A percentile compares a stretch with the other conserved stretches of the same genome.
These are phyloP conservation scores for Corrigiola litoralis DNA, from an alignment of 179 eudicot genomes.

Conservation along the genomic window DNA sequence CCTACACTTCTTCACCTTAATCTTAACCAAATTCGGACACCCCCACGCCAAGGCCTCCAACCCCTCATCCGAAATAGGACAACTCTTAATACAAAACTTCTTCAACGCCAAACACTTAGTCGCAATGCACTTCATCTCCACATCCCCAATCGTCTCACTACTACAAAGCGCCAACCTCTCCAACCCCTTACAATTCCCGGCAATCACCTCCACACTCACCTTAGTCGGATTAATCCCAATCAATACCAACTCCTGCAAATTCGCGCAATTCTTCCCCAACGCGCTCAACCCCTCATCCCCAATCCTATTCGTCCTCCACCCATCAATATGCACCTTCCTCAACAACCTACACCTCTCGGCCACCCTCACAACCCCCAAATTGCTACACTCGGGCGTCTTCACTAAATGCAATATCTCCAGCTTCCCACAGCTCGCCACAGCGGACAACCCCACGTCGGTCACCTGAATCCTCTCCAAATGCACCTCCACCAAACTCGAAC, in stretches of 20 bases:
- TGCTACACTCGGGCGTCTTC: slow-evolving; percentile 75
- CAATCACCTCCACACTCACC: slow-evolving; percentile 53
- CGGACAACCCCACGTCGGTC: slow-evolving; percentile 55
- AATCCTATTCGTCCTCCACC: slow-evolving; percentile 84
- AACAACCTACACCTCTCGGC: slow-evolving; percentile 66
- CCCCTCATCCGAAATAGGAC: slow-evolving; percentile 70
- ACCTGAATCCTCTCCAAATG: slow-evolving; percentile 84
- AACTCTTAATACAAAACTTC: slow-evolving; percentile 79
- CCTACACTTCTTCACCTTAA: slow-evolving; percentile 80
- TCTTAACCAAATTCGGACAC: slow-evolving; percentile 78
- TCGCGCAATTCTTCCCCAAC: slow-evolving; percentile 51
- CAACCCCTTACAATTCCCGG: slow-evolving; percentile 50
- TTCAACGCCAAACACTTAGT: slow-evolving; percentile 58
- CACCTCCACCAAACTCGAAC: slow-evolving; percentile 59
- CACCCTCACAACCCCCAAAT: slow-evolving; percentile 48
- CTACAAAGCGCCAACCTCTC: slow-evolving; percentile 84
- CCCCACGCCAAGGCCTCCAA: slow-evolving; percentile 74
- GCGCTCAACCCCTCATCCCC: slow-evolving; percentile 72
- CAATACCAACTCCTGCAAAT: slow-evolving; percentile 67
- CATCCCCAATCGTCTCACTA: slow-evolving; percentile 78
- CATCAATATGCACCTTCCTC: slow-evolving; percentile 81
- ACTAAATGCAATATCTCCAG: slow-evolving; percentile 73
- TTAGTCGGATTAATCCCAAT: slow-evolving; percentile 67
- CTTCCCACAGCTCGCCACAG: slow-evolving; percentile 38
- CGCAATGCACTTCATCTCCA: slow-evolving; percentile 67